Evolutionary conservation across 768 basidiomycete genomes (phyloP), one percentile per base, ranked within the genome.

Genomic region (Russula vinacea): DNA sequence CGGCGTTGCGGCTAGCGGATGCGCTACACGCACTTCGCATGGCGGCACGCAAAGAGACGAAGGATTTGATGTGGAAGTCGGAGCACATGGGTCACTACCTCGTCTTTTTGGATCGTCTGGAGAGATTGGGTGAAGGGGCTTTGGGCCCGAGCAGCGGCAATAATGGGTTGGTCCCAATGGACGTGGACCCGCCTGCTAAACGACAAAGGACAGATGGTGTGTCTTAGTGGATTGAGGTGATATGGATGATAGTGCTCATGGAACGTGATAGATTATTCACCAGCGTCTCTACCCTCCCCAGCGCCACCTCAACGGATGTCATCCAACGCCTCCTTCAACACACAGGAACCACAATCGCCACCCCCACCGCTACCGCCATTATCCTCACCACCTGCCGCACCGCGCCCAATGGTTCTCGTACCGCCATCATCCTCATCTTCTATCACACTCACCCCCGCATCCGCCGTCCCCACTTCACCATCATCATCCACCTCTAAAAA

Each of bases 11-110:
- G 22, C 50, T 68, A 9, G 37, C 55, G 10, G 62, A 53, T 29
- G 68, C 66, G 9, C 26, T 64, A 3, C 57, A 35, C 8, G 54
- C 39, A 14, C 54, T 65, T 29, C 64, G 64, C 8, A 64, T 64
- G 60, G 45, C 64, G 6, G 64, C 64, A 26, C 64, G 64, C 22
- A 64, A 24, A 13, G 50, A 65, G 56, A 62, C 61, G 14, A 65
- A 65, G 17, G 60, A 65, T 42, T n/a, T 65, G 39, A 65, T 65
- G 64, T 65, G 64, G 64, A 65, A 65, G 19, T n/a, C 33, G 10
- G 64, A 61, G 2, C 60, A 62, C 47, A 64, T 65, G 64, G 24
- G 33, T 16, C 24, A 56, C 26, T 65, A 65, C 3, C 19, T 44
- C 33, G 64, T 37, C 19, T 65, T 65, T 33, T 49, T 64, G 7